Evolutionary conservation across 2,329 filamentous ascomycete species (phyloP).

Genomic region (Fonsecaea monophora): DNA sequence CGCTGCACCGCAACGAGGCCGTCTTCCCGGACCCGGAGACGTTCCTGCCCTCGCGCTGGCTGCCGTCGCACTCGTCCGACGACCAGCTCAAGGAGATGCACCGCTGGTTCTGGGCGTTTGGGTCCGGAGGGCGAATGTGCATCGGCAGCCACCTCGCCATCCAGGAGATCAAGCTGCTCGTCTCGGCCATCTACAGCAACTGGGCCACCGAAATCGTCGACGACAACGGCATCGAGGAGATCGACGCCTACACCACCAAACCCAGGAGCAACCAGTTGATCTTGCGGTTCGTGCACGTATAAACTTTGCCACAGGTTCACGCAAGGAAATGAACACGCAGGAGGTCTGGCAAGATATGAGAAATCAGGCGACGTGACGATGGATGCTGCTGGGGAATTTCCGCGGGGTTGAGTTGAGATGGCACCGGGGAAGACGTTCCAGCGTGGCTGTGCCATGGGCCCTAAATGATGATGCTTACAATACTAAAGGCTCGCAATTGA

Average conservation of each 20-base stretch:
- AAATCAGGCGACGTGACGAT: background rate
- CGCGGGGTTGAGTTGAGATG: background rate
- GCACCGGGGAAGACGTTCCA: background rate
- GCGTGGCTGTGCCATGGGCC: no score
- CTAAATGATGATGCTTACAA: background rate
- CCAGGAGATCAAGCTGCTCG: slow-evolving; percentile 73
- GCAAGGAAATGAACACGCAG: background rate
- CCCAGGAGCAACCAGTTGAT: slow-evolving; percentile 66
- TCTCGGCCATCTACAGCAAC: slow-evolving; percentile 74
- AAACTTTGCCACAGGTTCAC: background rate
- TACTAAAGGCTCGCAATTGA: background rate
- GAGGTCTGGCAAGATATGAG: background rate
- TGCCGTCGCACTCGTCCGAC: slow-evolving; percentile 48
- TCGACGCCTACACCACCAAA: slow-evolving; percentile 68
- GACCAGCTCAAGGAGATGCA: slow-evolving; percentile 52
- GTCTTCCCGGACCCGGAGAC: slow-evolving; percentile 57
- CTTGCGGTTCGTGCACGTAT: slow-evolving; percentile 59
- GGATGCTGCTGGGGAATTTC: background rate
- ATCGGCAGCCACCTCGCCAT: slow-evolving; percentile 57
- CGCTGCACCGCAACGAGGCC: slow-evolving; percentile 58
- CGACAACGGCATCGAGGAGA: slow-evolving; percentile 68
- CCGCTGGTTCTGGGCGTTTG: slow-evolving; percentile 61
- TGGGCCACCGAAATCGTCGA: slow-evolving; percentile 67
- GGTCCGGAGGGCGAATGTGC: slow-evolving; percentile 58
- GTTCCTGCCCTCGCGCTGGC: slow-evolving; percentile 59